Conservation (phyloP, 169 alveolate genomes). For the Babesia ovata region DNA sequence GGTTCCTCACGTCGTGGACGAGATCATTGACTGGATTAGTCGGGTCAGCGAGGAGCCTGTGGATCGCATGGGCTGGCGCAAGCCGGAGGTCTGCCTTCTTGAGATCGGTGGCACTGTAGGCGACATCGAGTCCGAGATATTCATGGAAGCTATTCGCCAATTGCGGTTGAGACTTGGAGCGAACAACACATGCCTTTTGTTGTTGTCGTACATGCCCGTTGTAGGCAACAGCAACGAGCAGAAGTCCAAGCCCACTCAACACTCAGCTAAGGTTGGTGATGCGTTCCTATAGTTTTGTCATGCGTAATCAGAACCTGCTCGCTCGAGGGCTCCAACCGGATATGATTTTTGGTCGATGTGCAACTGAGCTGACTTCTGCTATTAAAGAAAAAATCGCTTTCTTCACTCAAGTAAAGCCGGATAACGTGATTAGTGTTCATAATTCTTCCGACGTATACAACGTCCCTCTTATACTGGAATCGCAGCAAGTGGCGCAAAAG, state of each 20-base stretch:
- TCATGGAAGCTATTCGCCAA: constrained; percentile 92
- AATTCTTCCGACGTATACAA: constrained; percentile 65
- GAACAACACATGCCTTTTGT: constrained; percentile 86
- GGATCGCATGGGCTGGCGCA: constrained; percentile 65
- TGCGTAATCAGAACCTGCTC: constrained; percentile 59
- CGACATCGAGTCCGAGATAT: constrained; percentile 92
- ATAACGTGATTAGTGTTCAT: constrained; percentile 77
- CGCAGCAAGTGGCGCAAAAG: constrained; percentile 78
- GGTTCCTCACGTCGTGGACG: constrained; percentile 82
- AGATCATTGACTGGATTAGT: constrained; percentile 84
- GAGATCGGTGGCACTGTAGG: constrained; percentile 99
- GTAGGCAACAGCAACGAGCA: constrained; percentile 86
- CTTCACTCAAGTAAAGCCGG: constrained; percentile 81
- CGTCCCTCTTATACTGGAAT: constrained; percentile 82
- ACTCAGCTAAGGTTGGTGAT: constrained; percentile 84
- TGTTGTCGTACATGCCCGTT: constrained; percentile 87
- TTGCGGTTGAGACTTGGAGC: constrained; percentile 79
- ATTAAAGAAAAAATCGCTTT: constrained; percentile 81
- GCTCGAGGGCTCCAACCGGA: constrained; percentile 84
- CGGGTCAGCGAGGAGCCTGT: constrained; percentile 76
- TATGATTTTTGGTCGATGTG: constrained; percentile 86
- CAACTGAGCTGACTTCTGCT: constrained; percentile 74
- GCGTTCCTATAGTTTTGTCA: background rate
- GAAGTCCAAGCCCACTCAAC: constrained; percentile 94
- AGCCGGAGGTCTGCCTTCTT: constrained; percentile 90